These are phyloP conservation scores for Mycena olivaceomarginata DNA, from an alignment of 768 basidiomycete species.

Conservation along the genomic window DNA sequence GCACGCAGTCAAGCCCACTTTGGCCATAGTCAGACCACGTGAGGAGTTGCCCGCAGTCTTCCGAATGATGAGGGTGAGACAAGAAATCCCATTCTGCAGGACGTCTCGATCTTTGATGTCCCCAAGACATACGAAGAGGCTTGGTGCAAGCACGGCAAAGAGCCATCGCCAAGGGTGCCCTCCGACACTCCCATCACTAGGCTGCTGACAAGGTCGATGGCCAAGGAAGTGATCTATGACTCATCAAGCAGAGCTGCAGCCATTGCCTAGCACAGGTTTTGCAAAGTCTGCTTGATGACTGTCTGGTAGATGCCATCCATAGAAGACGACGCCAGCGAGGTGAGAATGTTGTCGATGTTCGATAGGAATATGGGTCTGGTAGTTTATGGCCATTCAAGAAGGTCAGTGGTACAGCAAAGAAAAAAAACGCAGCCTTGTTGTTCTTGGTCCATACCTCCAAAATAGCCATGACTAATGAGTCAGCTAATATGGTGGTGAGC, in stretches of 20 bases:
- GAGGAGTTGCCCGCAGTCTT: conserved; percentile 89
- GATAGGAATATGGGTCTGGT: conserved; percentile 92
- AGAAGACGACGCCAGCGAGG: conserved; percentile 78
- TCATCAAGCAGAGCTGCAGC: conserved; percentile 74
- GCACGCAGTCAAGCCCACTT: conserved; percentile 84
- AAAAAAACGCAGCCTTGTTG: conserved; percentile 77
- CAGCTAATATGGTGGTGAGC: conserved; percentile 81
- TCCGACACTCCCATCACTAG: conserved; percentile 80
- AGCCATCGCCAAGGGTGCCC: conserved; percentile 84
- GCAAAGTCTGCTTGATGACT: conserved; percentile 84
- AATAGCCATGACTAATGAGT: conserved; percentile 77
- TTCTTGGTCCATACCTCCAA: conserved; percentile 92
- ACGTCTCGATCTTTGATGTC: conserved; percentile 91
- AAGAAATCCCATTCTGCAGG: conserved; percentile 87
- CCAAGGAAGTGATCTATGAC: conserved; percentile 87
- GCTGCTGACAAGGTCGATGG: conserved; percentile 87
- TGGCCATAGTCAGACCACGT: conserved; percentile 84
- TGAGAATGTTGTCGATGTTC: conserved; percentile 88
- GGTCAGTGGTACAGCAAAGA: conserved; percentile 8
- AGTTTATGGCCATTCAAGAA: background rate
- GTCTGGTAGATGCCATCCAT: conserved; percentile 79
- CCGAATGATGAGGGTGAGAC: conserved; percentile 89
- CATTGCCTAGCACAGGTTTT: conserved; percentile 82
- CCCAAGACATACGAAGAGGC: conserved; percentile 81
- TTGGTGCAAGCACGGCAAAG: conserved; percentile 87